A percentile compares a stretch with the other conserved stretches of the same genome.
phyloP scores from a whole-genome alignment of 2,329 filamentous ascomycete genomes.

The Xylogone sp. region DNA sequence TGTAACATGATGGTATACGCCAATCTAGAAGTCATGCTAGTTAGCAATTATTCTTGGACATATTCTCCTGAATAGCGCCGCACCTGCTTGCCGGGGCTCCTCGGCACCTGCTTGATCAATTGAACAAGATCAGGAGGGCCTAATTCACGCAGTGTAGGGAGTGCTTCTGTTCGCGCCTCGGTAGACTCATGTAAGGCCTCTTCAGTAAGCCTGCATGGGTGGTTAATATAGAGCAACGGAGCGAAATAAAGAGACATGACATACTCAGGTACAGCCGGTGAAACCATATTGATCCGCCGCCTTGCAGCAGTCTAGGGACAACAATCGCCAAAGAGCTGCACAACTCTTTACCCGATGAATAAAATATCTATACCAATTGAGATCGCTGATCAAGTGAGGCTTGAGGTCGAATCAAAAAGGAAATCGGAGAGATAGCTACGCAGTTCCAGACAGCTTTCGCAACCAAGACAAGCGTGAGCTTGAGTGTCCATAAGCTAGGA shows the following conservation, averaged over 20 bases:
- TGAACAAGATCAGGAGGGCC: conserved; percentile 95
- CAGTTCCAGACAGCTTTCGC: neutral
- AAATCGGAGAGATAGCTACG: neutral
- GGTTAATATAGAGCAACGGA: neutral
- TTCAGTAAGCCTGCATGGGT: conserved; percentile 73
- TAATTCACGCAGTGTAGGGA: conserved; percentile 82
- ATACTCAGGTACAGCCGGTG: conserved; percentile 74
- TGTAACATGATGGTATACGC: conserved; percentile 96
- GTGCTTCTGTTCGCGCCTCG: conserved; percentile 85
- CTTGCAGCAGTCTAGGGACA: neutral
- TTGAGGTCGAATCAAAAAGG: neutral
- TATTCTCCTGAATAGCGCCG: conserved; percentile 1
- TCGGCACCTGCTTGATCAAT: conserved; percentile 70
- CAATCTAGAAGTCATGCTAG: conserved; percentile 53
- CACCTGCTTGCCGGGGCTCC: conserved; percentile 55
- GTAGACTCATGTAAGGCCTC: conserved; percentile 88
- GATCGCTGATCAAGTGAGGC: neutral
- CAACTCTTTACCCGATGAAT: neutral
- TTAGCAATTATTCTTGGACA: neutral
- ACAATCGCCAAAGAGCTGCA: neutral
- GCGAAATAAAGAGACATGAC: conserved; percentile 26
- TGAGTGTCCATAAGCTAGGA: neutral
- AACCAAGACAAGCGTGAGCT: neutral
- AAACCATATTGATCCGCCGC: conserved; percentile 51
- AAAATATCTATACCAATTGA: neutral